phyloP scores from a whole-genome alignment of 345 rosid genomes.

The Atalantia buxifolia region DNA sequence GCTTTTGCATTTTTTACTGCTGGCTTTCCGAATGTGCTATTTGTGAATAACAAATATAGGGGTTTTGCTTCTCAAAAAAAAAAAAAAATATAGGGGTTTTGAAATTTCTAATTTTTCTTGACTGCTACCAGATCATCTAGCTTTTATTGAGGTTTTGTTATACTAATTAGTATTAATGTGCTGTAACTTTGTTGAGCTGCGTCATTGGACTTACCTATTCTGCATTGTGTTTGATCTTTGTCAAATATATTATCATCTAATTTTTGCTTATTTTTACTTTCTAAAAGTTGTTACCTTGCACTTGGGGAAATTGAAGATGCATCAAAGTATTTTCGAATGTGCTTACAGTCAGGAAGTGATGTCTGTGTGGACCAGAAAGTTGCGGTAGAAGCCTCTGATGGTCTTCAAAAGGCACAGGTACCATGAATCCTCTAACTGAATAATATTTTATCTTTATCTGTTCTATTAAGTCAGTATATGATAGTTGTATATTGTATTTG shows the following conservation, averaged over 20 bases:
- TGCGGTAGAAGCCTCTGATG: conserved; percentile 89
- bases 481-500: not conserved
- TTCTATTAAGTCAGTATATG: not conserved
- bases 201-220: not conserved
- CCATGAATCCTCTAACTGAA: not conserved
- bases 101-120: not conserved
- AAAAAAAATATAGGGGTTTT: too few species aligned
- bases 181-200: conserved; percentile 5
- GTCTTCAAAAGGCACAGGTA: conserved; percentile 89
- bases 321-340: conserved; percentile 61
- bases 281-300: conserved; percentile 74
- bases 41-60: not conserved
- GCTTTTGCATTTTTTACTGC: not conserved
- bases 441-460: not conserved
- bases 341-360: conserved; percentile 72
- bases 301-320: conserved; percentile 94
- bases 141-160: not conserved
- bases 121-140: not conserved
- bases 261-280: conserved; percentile 15
- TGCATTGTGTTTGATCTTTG: not conserved
- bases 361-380: conserved; percentile 77
- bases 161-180: not conserved
- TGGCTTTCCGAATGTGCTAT: not conserved
- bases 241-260: not conserved
- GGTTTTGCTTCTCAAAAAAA: too few species aligned